A percentile compares a stretch with the other conserved stretches of the same genome.
Conservation (phyloP, 371 early-diverging fungal genomes). For the Mortierella sp. region DNA sequence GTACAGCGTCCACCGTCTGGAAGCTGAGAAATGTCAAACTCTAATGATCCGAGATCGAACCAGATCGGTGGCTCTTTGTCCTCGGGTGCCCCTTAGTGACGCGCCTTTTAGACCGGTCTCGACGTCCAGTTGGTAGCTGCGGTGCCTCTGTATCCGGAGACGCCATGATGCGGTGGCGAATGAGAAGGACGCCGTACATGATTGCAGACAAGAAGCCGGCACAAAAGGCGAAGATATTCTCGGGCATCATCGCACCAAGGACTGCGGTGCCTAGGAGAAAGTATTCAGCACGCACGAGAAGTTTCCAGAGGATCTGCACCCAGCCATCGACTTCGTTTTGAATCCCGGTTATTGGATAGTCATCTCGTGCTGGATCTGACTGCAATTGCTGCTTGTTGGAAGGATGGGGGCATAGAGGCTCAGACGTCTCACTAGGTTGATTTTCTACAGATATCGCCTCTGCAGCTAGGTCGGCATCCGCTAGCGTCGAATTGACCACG, state of each 20-base stretch:
- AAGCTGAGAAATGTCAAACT: too few relatives aligned
- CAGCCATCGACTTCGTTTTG: constrained; percentile 1
- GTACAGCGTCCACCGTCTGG: too few relatives aligned
- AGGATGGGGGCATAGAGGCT: too few relatives aligned
- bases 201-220: constrained; percentile 40
- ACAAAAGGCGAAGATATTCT: constrained; percentile 27
- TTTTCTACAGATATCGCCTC: too few relatives aligned
- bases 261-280: constrained; percentile 42
- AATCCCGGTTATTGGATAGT: too few relatives aligned
- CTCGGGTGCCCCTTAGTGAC: neutral
- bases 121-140: constrained; percentile 14
- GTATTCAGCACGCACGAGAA: constrained; percentile 34
- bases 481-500: too few relatives aligned
- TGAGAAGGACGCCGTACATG: constrained; percentile 21
- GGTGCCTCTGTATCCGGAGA: constrained; percentile 23
- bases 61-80: neutral
- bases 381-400: too few relatives aligned
- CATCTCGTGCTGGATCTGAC: too few relatives aligned
- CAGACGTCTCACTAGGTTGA: too few relatives aligned
- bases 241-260: constrained; percentile 44
- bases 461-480: too few relatives aligned
- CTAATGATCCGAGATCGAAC: too few relatives aligned
- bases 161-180: constrained; percentile 22
- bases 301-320: constrained; percentile 32
- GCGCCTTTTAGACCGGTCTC: neutral